Percentiles rank a stretch among this genome's conserved stretches.
Evolutionary conservation across 2,329 filamentous ascomycete genomes (phyloP).

Genomic region (Cryphonectria nitschkei): DNA sequence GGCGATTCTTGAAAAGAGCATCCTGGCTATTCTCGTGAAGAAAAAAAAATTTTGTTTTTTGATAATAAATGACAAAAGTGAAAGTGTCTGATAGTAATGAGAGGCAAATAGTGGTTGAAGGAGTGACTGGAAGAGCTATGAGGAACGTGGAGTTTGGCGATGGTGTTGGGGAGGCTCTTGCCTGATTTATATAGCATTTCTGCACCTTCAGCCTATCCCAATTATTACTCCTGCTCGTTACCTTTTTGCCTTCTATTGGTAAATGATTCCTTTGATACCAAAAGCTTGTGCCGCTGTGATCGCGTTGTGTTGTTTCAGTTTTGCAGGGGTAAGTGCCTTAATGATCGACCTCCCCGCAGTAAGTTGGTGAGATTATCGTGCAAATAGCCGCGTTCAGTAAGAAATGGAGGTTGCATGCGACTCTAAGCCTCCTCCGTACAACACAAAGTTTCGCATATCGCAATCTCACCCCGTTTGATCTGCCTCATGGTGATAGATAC

Average conservation of each 20-base stretch:
- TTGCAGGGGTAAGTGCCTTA: not conserved
- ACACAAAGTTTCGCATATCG: not conserved
- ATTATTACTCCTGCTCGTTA: not conserved
- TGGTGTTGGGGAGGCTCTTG: not conserved
- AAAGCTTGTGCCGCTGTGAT: not conserved
- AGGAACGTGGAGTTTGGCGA: not conserved
- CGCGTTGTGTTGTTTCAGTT: not conserved
- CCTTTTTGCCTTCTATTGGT: not conserved
- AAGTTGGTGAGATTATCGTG: not conserved
- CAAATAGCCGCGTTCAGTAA: not conserved
- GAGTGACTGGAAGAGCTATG: not conserved
- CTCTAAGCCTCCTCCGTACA: not conserved
- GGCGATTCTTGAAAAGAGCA: not conserved
- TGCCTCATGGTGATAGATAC: not conserved
- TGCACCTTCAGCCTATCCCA: not conserved
- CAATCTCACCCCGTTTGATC: not conserved
- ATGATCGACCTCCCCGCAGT: constrained; percentile 1
- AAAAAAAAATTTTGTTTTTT: too few species aligned
- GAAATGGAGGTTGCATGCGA: not conserved
- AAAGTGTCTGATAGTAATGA: not conserved
- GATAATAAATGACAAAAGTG: not conserved
- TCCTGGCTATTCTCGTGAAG: not conserved
- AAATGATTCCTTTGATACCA: not conserved
- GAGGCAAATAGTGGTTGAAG: not conserved
- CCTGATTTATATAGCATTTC: not conserved